Conservation (phyloP, 306 rosid species). For the Datisca glomerata region DNA sequence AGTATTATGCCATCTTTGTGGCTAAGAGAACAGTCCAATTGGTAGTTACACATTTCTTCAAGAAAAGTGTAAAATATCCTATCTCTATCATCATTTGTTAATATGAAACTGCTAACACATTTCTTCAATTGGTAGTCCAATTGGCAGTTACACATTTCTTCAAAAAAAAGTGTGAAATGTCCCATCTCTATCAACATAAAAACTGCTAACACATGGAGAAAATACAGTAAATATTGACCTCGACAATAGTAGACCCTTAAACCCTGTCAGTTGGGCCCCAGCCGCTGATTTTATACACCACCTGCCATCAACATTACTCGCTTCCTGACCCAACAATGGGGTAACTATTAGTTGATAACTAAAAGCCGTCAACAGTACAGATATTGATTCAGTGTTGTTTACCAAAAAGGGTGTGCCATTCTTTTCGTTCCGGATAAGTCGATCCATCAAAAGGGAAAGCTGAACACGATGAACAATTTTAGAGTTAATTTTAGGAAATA, state of each 20-base stretch:
- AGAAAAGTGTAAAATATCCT: no score
- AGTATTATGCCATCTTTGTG: no score
- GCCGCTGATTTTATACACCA: constrained; percentile 69
- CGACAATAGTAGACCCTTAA: constrained; percentile 67
- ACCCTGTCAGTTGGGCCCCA: constrained; percentile 38
- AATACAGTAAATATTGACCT: no score
- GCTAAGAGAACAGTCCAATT: no score
- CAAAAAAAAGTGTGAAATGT: no score
- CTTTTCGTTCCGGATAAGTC: constrained; percentile 45
- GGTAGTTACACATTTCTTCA: no score
- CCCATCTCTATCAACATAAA: no score
- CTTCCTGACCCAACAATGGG: constrained; percentile 50
- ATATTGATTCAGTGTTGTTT: constrained; percentile 25
- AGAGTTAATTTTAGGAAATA: not conserved
- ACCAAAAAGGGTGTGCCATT: constrained; percentile 51
- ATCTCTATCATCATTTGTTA: no score
- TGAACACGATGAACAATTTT: constrained; percentile 28
- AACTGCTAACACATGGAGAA: no score
- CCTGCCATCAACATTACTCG: constrained; percentile 73
- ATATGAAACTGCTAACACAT: no score
- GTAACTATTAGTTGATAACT: constrained; percentile 9
- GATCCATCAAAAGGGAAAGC: constrained; percentile 68
- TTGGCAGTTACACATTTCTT: no score
- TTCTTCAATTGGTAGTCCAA: no score
- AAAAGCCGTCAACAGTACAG: not conserved